Base-by-base conservation (phyloP, 495 filamentous ascomycete species). In the Massariosphaeria phaeospora region DNA sequence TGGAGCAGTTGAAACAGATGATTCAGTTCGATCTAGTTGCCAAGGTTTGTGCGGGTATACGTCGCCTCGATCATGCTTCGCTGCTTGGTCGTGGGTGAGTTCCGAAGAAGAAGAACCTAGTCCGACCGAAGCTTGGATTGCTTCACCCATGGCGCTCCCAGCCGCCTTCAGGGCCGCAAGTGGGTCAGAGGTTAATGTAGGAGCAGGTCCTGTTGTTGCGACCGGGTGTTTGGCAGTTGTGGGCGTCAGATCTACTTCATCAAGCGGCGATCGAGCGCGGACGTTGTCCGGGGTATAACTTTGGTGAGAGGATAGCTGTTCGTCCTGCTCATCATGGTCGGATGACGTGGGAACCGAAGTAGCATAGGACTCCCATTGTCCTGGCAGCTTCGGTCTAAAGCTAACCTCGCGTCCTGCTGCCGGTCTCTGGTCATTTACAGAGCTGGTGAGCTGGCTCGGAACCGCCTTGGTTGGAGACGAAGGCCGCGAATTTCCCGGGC, bases 281-380 rank as follows among this genome's bases (percentile, higher is more conserved):
- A 35, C 7, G 23, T 18, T 3, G 15, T 27, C 52, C 26, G n/a
- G 13, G 3, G 47, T 27, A 10, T 43, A n/a, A 13, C 2, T 10
- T 21, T 55, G 23, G 11, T 48, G 41, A 25, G n/a, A 29, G 20
- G 8, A 18, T 1, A 55, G 29, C 30, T 49, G 53, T 12, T 15
- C 15, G 12, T 51, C 51, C 15, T 31, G 13, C 0, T 58, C 52
- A 11, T 15, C 36, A 29, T 52, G 1, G 33, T 66, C 48, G 31
- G 51, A 63, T 35, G 62, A 57, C 24, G 69, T 64, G 24, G 63
- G 63, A 12, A 57, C 62, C 36, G 69, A 70, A 6, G 73, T 72
- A 24, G 76, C 76, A 62, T 76, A 84, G 13, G 81, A 78, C 27
- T 80, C 78, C 84, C 82, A 86, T 42, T 74, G 76, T 9, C 83